Evolutionary conservation across 768 basidiomycete genomes (phyloP), one percentile per base, ranked within the genome.

Genomic region (Boletus pseudopeckii): DNA sequence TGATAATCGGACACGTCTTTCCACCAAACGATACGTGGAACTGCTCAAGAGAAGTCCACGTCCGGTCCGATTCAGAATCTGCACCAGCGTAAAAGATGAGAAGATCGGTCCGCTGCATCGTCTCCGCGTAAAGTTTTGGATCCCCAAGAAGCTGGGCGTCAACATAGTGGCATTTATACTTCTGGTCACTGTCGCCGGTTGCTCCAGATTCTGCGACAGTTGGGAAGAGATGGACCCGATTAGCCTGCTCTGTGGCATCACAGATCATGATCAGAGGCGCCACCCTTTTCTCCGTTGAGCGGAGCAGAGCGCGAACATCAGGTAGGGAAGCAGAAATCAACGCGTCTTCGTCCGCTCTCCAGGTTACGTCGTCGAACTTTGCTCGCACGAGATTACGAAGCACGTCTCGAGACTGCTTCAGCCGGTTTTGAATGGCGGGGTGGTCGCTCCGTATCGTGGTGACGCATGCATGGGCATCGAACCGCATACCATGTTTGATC

Each of bases 391-490:
- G 67, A 34, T 46, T 45, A n/a, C 59, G 43, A 50, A 67, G 64
- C 15, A 39, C 47, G 3, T 38, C 55, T n/a, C 51, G 65, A 43
- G 65, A 67, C 14, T 62, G 57, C 39, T 45, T 33, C 24, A 57
- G 37, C 24, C 65, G 54, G 22, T 9, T 7, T 50, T 67, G 64
- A 45, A 67, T 61, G 28, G 62, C 62, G 20, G 64, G 56, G 43
- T 67, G 54, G 43, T 67, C 56, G 44, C 59, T 67, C 18, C 10
- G 57, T n/a, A 60, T 60, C 4, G 75, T 71, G 15, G 75, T 77
- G 47, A 77, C 64, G 48, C 77, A 78, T 9, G 72, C 77, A 20
- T 74, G 69, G 2, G 68, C 74, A 32, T 68, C 59, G 18, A 76
- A 75, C 9, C 54, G 45, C 64, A 78, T 77, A 13, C 64, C 64